These are phyloP conservation scores for Fusarium setosum DNA, from an alignment of 2,329 filamentous ascomycete genomes.

Conservation along the genomic window DNA sequence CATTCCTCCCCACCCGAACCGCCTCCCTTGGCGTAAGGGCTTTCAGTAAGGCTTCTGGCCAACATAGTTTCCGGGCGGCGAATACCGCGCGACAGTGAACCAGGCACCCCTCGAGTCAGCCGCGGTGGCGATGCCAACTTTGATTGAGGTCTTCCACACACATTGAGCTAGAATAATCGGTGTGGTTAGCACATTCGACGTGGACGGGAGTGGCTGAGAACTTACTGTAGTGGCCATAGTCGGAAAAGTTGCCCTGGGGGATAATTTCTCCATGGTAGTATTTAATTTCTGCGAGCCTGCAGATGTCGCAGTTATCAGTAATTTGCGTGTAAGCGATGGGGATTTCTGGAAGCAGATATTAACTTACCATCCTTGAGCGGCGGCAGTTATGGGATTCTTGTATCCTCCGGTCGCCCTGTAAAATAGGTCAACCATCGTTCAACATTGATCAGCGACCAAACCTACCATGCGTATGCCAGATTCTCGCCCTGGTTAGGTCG, in stretches of 20 bases:
- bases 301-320: background rate
- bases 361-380: conserved; percentile 33
- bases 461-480: conserved; percentile 30
- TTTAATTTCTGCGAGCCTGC: conserved; percentile 32
- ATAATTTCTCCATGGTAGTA: conserved; percentile 35
- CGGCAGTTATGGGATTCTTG: conserved; percentile 25
- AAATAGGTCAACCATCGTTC: background rate
- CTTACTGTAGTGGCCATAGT: conserved; percentile 46
- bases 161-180: conserved; percentile 35
- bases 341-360: too few relatives aligned
- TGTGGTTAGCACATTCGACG: background rate
- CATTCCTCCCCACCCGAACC: background rate
- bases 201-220: rapidly evolving
- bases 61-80: conserved; percentile 46
- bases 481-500: conserved; percentile 39
- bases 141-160: conserved; percentile 47
- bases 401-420: conserved; percentile 14
- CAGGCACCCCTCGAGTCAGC: conserved; percentile 43
- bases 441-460: background rate
- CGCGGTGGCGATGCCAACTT: conserved; percentile 46
- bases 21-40: rapidly evolving
- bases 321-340: rapidly evolving
- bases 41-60: conserved; percentile 45
- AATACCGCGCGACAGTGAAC: conserved; percentile 49
- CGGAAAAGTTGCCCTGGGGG: conserved; percentile 35